phyloP scores from a whole-genome alignment of 768 basidiomycete species.

The Mycena rosella region DNA sequence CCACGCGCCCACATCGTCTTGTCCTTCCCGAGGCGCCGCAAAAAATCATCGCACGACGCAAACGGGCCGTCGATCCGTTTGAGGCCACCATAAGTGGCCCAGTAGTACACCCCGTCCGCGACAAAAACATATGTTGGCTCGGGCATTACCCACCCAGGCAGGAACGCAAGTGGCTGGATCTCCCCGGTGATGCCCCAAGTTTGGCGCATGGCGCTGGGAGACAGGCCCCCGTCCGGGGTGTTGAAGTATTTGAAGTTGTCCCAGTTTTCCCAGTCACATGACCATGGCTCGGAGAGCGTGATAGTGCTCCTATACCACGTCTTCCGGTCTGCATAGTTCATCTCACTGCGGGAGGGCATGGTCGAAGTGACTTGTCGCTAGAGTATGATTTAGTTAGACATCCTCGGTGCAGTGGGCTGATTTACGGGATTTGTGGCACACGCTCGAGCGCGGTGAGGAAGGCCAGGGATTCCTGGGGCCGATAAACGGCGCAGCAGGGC shows the following conservation, averaged over 20 bases:
- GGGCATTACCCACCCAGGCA: neutral
- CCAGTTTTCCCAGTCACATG: slow-evolving; percentile 8
- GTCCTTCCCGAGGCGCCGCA: slow-evolving; percentile 7
- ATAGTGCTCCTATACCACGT: neutral
- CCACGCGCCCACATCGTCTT: neutral
- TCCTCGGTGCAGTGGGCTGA: neutral
- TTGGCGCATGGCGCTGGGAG: neutral
- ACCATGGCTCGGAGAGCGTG: neutral
- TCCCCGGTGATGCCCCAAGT: neutral
- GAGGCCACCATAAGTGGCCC: slow-evolving; percentile 6
- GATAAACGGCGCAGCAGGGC: neutral
- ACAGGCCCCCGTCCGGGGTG: neutral
- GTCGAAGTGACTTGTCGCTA: neutral
- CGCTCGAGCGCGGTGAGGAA: neutral
- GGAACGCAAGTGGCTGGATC: neutral
- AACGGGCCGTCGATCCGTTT: slow-evolving; percentile 9
- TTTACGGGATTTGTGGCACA: neutral
- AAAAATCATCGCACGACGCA: slow-evolving; percentile 9
- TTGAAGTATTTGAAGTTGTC: neutral
- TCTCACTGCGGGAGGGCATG: neutral
- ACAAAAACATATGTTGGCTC: neutral
- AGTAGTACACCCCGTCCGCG: slow-evolving; percentile 6
- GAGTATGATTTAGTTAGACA: neutral
- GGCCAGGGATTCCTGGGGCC: neutral
- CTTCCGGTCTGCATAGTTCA: neutral